Evolutionary conservation across 768 basidiomycete genomes (phyloP).

Genomic region (Trametopsis cervina): DNA sequence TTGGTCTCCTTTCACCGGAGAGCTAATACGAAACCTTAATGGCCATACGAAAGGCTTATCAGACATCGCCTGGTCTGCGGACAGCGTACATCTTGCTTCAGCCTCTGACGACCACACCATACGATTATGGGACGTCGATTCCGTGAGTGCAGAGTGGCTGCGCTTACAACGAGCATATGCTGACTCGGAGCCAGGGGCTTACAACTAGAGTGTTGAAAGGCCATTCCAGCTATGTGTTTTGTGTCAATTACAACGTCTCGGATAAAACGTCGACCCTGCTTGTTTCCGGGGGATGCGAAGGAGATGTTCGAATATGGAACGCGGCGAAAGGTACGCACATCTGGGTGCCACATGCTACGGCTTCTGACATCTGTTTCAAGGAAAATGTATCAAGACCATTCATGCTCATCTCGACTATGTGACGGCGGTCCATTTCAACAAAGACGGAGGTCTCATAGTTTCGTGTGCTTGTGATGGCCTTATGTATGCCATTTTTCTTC

Average conservation of each 20-base stretch:
- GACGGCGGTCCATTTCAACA: slow-evolving; percentile 90
- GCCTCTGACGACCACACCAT: slow-evolving; percentile 91
- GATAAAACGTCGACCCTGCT: slow-evolving; percentile 65
- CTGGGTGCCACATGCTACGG: not conserved
- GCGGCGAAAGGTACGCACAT: slow-evolving; percentile 56
- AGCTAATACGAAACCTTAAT: slow-evolving; percentile 64
- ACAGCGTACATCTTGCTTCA: slow-evolving; percentile 78
- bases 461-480: slow-evolving; percentile 90
- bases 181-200: slow-evolving; percentile 41
- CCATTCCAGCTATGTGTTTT: slow-evolving; percentile 86
- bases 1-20: slow-evolving; percentile 77
- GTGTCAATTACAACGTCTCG: slow-evolving; percentile 78
- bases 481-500: slow-evolving; percentile 53
- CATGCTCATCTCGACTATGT: slow-evolving; percentile 95
- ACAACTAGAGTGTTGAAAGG: slow-evolving; percentile 69
- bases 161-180: too few species aligned
- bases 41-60: slow-evolving; percentile 83
- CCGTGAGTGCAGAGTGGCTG: slow-evolving; percentile 35
- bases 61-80: slow-evolving; percentile 84
- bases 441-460: slow-evolving; percentile 86
- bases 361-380: slow-evolving; percentile 40
- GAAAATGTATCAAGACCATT: slow-evolving; percentile 77
- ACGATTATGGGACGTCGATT: slow-evolving; percentile 83
- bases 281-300: slow-evolving; percentile 90
- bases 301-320: slow-evolving; percentile 92